Percentiles rank a stretch among this genome's conserved stretches.
Conservation (phyloP, 768 basidiomycete species). For the Hydnum rufescens region DNA sequence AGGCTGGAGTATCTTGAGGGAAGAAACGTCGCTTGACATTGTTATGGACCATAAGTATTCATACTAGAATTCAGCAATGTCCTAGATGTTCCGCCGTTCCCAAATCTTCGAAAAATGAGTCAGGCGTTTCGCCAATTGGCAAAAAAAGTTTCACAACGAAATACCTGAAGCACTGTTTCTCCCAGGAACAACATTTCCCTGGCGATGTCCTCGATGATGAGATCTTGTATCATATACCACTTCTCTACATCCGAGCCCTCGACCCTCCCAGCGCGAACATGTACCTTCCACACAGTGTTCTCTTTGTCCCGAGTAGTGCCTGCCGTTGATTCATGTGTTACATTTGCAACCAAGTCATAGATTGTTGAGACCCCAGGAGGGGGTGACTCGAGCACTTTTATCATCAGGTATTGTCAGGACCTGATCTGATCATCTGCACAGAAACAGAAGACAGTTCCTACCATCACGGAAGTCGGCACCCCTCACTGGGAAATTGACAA, state of each 20-base stretch:
- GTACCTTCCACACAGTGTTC: conserved; percentile 82
- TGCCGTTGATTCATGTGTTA: conserved; percentile 85
- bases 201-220: conserved; percentile 89
- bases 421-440: conserved; percentile 4
- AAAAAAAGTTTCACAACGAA: conserved; percentile 5
- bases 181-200: conserved; percentile 97
- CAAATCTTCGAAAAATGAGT: not conserved
- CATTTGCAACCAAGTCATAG: conserved; percentile 92
- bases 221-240: conserved; percentile 93
- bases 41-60: too few relatives aligned
- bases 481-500: conserved; percentile 88
- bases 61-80: not conserved
- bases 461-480: conserved; percentile 88
- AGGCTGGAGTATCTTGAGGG: too few relatives aligned
- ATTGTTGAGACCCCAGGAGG: conserved; percentile 35
- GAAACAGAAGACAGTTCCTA: conserved; percentile 25
- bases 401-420: conserved; percentile 3
- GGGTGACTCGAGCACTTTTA: conserved; percentile 64
- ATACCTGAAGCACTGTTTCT: conserved; percentile 87
- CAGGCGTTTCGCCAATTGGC: not conserved
- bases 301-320: conserved; percentile 91
- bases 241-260: conserved; percentile 70
- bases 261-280: conserved; percentile 46
- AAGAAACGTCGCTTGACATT: too few relatives aligned
- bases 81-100: not conserved